Conservation (phyloP, 805 yeast genomes). For the Komagataella phaffii region DNA sequence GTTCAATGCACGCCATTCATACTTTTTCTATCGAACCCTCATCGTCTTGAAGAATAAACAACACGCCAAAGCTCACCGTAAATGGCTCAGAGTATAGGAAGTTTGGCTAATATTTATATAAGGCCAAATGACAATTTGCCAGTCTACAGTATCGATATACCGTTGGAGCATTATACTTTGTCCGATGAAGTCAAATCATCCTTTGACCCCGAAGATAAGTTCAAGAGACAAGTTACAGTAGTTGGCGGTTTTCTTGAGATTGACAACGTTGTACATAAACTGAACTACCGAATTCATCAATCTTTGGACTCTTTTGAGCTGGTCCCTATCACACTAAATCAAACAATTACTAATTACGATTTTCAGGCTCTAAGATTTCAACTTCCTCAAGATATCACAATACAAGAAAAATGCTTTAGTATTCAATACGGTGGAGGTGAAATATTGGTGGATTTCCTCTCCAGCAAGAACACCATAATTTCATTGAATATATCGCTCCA, state of each 20-base stretch:
- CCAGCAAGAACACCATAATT: constrained; percentile 35
- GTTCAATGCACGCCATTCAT: background rate
- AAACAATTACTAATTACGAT: constrained; percentile 17
- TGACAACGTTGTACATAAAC: constrained; percentile 12
- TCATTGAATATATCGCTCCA: constrained; percentile 29
- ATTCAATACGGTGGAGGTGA: constrained; percentile 16
- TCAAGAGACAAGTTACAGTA: constrained; percentile 4
- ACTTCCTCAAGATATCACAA: constrained; percentile 19
- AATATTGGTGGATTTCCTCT: constrained; percentile 37
- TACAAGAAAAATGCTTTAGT: constrained; percentile 22
- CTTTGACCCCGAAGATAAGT: constrained; percentile 6
- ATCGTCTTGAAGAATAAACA: background rate
- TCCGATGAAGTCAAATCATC: background rate
- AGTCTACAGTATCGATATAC: background rate
- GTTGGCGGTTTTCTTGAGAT: constrained; percentile 10
- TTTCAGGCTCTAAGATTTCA: constrained; percentile 23
- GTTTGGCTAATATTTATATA: background rate
- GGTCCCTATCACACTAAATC: constrained; percentile 25
- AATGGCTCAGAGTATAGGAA: background rate
- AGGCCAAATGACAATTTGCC: background rate
- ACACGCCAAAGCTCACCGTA: background rate
- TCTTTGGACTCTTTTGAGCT: constrained; percentile 20
- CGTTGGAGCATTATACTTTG: background rate
- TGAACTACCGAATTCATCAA: constrained; percentile 19
- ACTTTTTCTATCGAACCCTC: background rate